Conservation (phyloP, 2,329 filamentous ascomycete genomes). For the Chaetomiaceae sp. region DNA sequence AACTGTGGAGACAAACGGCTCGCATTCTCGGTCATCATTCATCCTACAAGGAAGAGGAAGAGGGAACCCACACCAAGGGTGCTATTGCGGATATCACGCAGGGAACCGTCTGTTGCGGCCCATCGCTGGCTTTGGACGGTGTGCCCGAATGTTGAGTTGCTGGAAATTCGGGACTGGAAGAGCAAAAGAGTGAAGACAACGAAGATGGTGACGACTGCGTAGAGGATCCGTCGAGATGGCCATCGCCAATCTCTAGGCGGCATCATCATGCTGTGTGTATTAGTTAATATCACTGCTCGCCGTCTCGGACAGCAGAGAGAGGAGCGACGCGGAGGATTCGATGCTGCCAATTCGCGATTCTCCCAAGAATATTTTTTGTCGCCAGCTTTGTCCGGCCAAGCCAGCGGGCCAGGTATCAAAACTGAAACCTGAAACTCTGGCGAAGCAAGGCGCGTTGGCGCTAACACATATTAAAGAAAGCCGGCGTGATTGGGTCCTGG, state of each 20-base stretch:
- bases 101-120: background rate
- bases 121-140: background rate
- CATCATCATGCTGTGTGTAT: background rate
- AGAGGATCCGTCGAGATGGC: background rate
- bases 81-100: slow-evolving; percentile 3
- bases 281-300: background rate
- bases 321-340: background rate
- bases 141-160: background rate
- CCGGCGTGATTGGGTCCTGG: too few relatives aligned
- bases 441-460: background rate
- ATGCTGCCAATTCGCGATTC: background rate
- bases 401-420: too few relatives aligned
- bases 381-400: background rate
- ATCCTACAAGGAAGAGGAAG: background rate
- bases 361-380: background rate
- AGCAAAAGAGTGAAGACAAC: background rate
- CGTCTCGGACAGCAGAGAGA: background rate
- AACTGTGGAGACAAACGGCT: slow-evolving; percentile 36
- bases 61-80: slow-evolving; percentile 2
- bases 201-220: background rate
- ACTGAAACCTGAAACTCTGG: background rate
- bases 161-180: background rate
- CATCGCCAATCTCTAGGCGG: background rate
- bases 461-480: too few relatives aligned
- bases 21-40: background rate